Evolutionary conservation across 2,329 filamentous ascomycete genomes (phyloP), one percentile per base, ranked within the genome.

Genomic region (Sphaerostilbella broomeana): DNA sequence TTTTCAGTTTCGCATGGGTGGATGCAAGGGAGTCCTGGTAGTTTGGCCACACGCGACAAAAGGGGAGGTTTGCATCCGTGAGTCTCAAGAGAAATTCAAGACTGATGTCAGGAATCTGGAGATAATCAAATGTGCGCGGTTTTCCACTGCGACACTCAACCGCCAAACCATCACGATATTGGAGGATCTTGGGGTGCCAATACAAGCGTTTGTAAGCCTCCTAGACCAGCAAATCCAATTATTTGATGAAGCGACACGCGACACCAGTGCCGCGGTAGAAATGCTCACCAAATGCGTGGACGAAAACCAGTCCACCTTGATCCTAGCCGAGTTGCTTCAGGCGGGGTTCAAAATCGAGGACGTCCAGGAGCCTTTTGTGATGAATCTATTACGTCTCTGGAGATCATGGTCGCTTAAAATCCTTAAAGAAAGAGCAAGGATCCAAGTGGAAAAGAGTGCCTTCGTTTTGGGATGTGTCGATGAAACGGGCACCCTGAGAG

Each of bases 1-100:
- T 0, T 90, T 86, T 49, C 92, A 98, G 52, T 95, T 97, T 53
- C 84, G 92, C 6, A 78, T 95, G 52, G 89, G 86, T 7, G 92
- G 92, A 1, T 89, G 81, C 63, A 98, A 98, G 63, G 92, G 92
- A 0, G 80, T 98, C 11, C 69, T 98, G 13, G 78, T 80, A 0
- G 71, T 87, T 4, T 90, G 86, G 62, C 77, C 84, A 0, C 72
- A 81, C 4, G 75, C 81, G 8, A 73, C 73, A 44, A 73, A 72
- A 0, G 75, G 72, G 20, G 77, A 89, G 41, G 75, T 97, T 1
- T 79, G 86, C 37, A 79, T 95, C 35, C 80, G 92, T 2, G 75
- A 78, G 11, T 95, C 86, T 10, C 92, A 98, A 55, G 73, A 84
- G 53, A 98, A 98, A 59, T 98, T 98, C 55, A 69, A 73, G 15